These are phyloP conservation scores for Chrysoporthe cubensis DNA, from an alignment of 2,329 filamentous ascomycete species.

Conservation along the genomic window DNA sequence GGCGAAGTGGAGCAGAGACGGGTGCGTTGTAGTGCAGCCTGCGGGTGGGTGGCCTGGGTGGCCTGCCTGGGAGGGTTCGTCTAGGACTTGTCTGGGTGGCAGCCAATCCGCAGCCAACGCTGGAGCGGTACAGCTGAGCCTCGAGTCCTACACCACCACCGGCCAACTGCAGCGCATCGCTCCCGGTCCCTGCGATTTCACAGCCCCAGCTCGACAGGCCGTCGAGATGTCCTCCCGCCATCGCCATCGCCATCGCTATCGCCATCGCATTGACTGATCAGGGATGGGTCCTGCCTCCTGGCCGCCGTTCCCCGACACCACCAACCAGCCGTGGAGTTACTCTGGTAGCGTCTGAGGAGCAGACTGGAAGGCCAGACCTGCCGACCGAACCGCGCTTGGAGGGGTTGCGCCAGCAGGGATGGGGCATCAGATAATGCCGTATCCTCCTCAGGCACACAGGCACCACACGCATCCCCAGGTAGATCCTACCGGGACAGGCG, in stretches of 20 bases:
- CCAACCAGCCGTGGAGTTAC: too few species aligned
- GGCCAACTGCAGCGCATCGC: not conserved
- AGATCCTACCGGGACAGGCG: conserved; percentile 10
- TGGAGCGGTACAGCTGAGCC: not conserved
- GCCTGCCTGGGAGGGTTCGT: not conserved
- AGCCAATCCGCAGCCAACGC: not conserved
- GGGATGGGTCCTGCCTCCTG: too few species aligned
- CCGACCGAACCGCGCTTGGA: too few species aligned
- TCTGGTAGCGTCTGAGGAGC: not conserved
- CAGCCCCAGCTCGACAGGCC: not conserved
- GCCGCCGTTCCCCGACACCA: too few species aligned
- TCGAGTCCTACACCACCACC: conserved; percentile 14
- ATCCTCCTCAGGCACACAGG: not conserved
- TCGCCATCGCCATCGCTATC: too few species aligned
- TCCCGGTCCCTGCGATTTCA: not conserved
- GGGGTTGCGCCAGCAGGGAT: too few species aligned
- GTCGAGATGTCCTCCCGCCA: not conserved
- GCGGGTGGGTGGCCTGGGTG: not conserved
- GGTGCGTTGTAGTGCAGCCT: not conserved
- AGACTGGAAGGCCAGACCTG: not conserved
- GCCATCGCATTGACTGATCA: too few species aligned
- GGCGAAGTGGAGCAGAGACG: not conserved
- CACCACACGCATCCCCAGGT: not conserved
- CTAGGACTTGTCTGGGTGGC: conserved; percentile 1
- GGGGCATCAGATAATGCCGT: not conserved